These are phyloP conservation scores for Pleurotus tuber-regium DNA, from an alignment of 768 basidiomycete species.

Conservation along the genomic window DNA sequence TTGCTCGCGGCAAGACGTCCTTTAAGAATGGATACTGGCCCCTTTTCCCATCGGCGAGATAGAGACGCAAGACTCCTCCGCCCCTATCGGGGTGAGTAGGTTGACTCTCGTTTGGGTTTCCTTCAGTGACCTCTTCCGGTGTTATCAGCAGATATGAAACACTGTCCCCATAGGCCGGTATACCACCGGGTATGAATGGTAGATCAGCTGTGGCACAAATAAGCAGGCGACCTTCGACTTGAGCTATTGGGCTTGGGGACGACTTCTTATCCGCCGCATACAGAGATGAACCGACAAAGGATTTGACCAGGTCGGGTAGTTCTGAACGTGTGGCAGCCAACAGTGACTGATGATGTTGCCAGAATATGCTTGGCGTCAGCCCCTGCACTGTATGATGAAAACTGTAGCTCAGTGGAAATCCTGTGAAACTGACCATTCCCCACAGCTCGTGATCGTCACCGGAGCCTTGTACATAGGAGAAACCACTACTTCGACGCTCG, in stretches of 20 bases:
- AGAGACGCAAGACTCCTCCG: neutral
- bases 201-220: slow-evolving; percentile 33
- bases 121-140: neutral
- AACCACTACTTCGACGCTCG: slow-evolving; percentile 66
- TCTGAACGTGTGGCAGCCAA: slow-evolving; percentile 44
- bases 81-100: too few relatives aligned
- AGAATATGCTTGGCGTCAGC: slow-evolving; percentile 71
- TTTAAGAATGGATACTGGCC: slow-evolving; percentile 50
- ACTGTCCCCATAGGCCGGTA: slow-evolving; percentile 17
- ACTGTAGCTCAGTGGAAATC: too few relatives aligned
- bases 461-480: slow-evolving; percentile 87
- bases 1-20: slow-evolving; percentile 44
- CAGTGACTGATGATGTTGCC: slow-evolving; percentile 52
- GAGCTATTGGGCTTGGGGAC: slow-evolving; percentile 28
- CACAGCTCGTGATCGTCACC: slow-evolving; percentile 95
- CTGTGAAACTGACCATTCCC: slow-evolving; percentile 67
- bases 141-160: slow-evolving; percentile 24
- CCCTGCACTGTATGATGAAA: too few relatives aligned
- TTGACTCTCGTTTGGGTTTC: neutral
- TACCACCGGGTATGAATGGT: slow-evolving; percentile 6
- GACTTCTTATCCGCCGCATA: neutral
- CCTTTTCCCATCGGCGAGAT: slow-evolving; percentile 41
- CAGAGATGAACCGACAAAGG: slow-evolving; percentile 20
- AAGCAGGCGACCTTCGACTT: slow-evolving; percentile 38
- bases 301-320: slow-evolving; percentile 44